Conservation (phyloP, 371 early-diverging fungal genomes). For the Nematocida ausubeli region DNA sequence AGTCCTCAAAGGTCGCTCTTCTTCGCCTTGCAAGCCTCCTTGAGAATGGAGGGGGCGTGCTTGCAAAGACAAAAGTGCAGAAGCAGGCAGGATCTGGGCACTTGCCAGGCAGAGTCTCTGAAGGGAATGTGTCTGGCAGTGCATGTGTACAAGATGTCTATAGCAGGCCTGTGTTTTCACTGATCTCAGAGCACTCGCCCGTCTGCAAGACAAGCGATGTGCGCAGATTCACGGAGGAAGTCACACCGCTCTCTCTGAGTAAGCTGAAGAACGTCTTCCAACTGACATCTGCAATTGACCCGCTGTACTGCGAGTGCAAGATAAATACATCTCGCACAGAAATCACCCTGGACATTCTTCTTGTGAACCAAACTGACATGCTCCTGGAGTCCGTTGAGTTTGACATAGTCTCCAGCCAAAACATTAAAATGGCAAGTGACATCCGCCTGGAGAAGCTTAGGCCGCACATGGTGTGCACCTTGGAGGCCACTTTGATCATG, state of each 20-base stretch:
- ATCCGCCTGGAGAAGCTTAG: conserved; percentile 75
- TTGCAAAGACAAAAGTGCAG: background rate
- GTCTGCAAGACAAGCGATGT: background rate
- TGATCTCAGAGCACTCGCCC: conserved; percentile 4
- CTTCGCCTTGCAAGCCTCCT: conserved; percentile 11
- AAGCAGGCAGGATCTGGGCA: background rate
- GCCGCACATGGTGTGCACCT: conserved; percentile 25
- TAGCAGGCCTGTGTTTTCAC: conserved; percentile 32
- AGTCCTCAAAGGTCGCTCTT: conserved; percentile 57
- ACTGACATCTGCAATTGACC: conserved; percentile 88
- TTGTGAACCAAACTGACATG: conserved; percentile 90
- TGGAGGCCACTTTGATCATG: conserved; percentile 50
- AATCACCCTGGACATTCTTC: conserved; percentile 79
- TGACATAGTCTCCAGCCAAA: conserved; percentile 90
- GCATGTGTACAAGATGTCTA: background rate
- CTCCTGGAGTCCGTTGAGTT: conserved; percentile 88
- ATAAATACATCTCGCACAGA: conserved; percentile 89
- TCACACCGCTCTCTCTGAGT: conserved; percentile 20
- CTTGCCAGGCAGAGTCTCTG: background rate
- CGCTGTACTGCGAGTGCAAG: conserved; percentile 94
- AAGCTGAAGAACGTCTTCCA: conserved; percentile 75
- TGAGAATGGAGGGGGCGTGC: background rate
- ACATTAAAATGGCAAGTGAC: conserved; percentile 89
- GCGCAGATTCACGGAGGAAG: background rate
- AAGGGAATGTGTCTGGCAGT: background rate